Evolutionary conservation across 768 basidiomycete genomes (phyloP), one percentile per base, ranked within the genome.

Genomic region (Pleurotus tuoliensis): DNA sequence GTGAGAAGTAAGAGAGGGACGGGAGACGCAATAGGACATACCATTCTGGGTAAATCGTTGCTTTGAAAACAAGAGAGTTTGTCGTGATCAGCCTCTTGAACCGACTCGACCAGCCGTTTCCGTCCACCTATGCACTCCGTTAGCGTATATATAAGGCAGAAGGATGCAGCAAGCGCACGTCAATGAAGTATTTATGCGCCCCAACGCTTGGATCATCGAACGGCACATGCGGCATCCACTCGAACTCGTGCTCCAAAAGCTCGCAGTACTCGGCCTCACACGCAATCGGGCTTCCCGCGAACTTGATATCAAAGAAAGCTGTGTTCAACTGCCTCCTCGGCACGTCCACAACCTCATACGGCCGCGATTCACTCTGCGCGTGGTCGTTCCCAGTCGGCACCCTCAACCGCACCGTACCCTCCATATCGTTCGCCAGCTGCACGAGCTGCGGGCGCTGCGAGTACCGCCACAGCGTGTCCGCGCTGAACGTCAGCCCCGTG

Each of bases 11-110:
- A 20, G 24, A 18, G 4, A 16, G 2, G 27, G 4, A 13, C 7
- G 15, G 24, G 39, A 12, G 20, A 16, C 38, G 8, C 4, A 24
- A 24, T 24, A 24, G 24, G 18, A 12, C 66, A 5, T 67, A 83
- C 87, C 87, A 88, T 68, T 87, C 87, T 1, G 84, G 86, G 61
- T 83, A 87, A 53, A 83, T 77, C 0, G 86, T 85, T 11, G 82
- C 73, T 64, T 88, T 87, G 66, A 88, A 80, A 3, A 88, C 69
- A 20, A 86, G 74, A 0, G 85, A 79, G 22, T 85, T 84, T 44
- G 76, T 75, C 5, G 79, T 77, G 11, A 87, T 74, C 3, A 87
- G 68, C 4, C 82, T 71, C 57, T 83, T 83, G 67, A 86, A 88
- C 5, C 84, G 74, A 24, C 78, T 75, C 1, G 83, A 84, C 82